Base-by-base conservation (phyloP, 2,329 filamentous ascomycete species). In the Escovopsis sp. region DNA sequence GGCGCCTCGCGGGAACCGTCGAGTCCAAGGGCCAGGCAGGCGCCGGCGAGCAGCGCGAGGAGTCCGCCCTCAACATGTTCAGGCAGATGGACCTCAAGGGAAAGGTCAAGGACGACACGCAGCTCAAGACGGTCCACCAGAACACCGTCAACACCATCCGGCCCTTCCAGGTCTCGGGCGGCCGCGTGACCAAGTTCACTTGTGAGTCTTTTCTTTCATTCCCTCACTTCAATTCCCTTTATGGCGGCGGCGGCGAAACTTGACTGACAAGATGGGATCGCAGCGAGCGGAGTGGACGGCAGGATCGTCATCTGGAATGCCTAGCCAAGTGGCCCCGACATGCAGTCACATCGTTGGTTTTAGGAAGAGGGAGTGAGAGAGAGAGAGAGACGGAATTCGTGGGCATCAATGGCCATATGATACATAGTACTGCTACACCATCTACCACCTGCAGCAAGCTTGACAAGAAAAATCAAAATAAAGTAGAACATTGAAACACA, bases 51-150 rank as follows among this genome's bases (percentile, higher is more conserved):
- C 67, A 68, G 45, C 74, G 82, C 29, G 91, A 96, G 63, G 91
- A 96, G 61, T 91, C 84, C 49, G 91, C 91, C 20, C 68, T 95
- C 60, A 94, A 96, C 64, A 94, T 96, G 86, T 98, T 98, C 68
- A 78, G 79, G 55, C 88, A 95, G 68, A 96, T 98, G 91, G 91
- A 98, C 63, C 72, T 98, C 50, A 94, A 91, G 72, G 91, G 91
- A 47, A 94, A 94, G 65, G 68, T 72, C 43, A 85, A 85, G 57
- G 87, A 94, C 55, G 88, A 96, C 59, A 95, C 88, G 4, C 84
- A 94, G 66, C 71, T 98, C 52, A 91, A 86, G 66, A 96, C 91
- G 10, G 78, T 91, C 37, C 91, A 98, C 64, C 91, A 98, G 61
- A 98, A 98, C 65, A 94, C 88, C 24, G 84, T 98, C 57, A 86